Evolutionary conservation across 306 rosid genomes (phyloP).

Genomic region (Inga leiocalycina): DNA sequence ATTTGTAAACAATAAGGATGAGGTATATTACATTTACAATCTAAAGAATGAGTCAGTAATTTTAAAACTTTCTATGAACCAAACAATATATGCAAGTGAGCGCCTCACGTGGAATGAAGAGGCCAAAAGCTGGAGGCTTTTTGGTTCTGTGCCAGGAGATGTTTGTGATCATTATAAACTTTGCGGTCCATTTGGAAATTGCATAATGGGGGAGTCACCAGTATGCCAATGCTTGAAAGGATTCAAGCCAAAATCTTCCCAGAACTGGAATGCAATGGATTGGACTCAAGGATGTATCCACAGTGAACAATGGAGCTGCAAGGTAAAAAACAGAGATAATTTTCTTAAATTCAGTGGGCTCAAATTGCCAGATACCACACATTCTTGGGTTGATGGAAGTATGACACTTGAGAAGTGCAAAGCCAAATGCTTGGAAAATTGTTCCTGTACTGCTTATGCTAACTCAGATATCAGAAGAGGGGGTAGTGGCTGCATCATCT

Average conservation of each 20-base stretch:
- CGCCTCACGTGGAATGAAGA: constrained; percentile 33
- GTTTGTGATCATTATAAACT: constrained; percentile 38
- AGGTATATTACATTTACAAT: constrained; percentile 30
- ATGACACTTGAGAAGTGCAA: constrained; percentile 43
- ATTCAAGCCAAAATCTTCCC: constrained; percentile 36
- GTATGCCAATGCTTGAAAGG: constrained; percentile 41
- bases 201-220: constrained; percentile 25
- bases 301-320: constrained; percentile 33
- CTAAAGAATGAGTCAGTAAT: constrained; percentile 15
- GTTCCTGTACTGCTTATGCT: constrained; percentile 50
- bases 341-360: constrained; percentile 34
- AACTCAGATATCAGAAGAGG: constrained; percentile 29
- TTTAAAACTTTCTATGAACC: neutral
- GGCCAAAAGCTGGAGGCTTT: constrained; percentile 32
- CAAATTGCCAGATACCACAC: constrained; percentile 45
- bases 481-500: constrained; percentile 48
- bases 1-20: constrained; percentile 14
- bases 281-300: constrained; percentile 50
- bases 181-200: constrained; percentile 44
- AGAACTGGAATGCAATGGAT: constrained; percentile 39
- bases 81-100: neutral
- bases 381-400: constrained; percentile 42
- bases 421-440: constrained; percentile 41
- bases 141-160: constrained; percentile 33
- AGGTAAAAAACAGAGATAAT: neutral